Base-by-base conservation (phyloP, 2,329 filamentous ascomycete genomes). In the Hirsutella minnesotensis region DNA sequence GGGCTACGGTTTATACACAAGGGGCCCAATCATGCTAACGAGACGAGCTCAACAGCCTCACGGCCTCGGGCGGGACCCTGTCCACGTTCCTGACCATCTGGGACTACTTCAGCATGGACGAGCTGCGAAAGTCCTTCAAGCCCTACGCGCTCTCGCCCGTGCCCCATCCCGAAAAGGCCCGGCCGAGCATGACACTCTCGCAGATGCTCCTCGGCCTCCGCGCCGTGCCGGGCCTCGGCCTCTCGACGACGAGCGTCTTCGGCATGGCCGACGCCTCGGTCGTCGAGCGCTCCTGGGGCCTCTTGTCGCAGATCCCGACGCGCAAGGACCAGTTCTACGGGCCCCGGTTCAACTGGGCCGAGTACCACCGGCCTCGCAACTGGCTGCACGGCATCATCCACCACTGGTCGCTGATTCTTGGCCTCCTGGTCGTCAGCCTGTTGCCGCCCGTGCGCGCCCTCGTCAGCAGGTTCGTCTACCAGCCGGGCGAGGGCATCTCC, bases 21-120 rank as follows among this genome's bases (percentile, higher is more conserved):
- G n/a, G n/a, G n/a, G n/a, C n/a, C n/a, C n/a, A n/a, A n/a, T n/a
- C n/a, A n/a, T 16, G 33, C 33, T 16, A 18, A 15, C 16, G 33
- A 9, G 15, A 34, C 33, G 33, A 34, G 15, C 33, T n/a, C 4
- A 8, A 18, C 33, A 58, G 56, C 22, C 48, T 52, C 43, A 52
- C 61, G 1, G 71, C 76, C 3, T 83, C 79, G 1, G 79, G 79
- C n/a, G 80, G 80, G 38, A 81, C 84, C 2, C 62, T 89, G 4
- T 70, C 75, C 29, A 88, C 86, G 0, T 65, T 79, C 4, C 59
- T 95, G 13, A 72, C 57, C 38, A 49, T 79, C 19, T 66, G 78
- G 44, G 77, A 81, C 21, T 58, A 60, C 38, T 79, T 71, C 53
- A 61, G 63, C 19, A 40, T 74, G 16, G 60, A 65, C 39, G 64